Evolutionary conservation across 768 basidiomycete genomes (phyloP), one percentile per base, ranked within the genome.

Genomic region (Leccinellum luteum): DNA sequence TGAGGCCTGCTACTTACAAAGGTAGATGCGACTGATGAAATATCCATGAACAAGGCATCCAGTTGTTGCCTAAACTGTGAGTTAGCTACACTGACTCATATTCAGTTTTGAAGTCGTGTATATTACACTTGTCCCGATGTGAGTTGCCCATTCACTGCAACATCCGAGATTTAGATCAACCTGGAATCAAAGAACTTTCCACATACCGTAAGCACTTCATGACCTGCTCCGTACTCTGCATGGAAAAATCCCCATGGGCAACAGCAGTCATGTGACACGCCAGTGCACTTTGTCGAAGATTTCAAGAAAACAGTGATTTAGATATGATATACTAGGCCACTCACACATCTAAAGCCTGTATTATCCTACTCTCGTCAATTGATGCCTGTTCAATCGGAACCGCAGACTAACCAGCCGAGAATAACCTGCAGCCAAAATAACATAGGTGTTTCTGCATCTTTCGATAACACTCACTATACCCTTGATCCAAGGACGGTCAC

Each of bases 401-500:
- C 4, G 9, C 35, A 53, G n/a, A 58, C 67, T 50, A 19, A 69
- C 68, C 68, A 69, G 23, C 66, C 50, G 10, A 61, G 19, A 41
- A 59, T 15, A 17, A 71, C 57, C 68, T 69, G 31, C 23, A 23
- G 2, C 13, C 27, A n/a, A 23, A 17, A 15, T 38, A 58, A 31
- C 3, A 14, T 10, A 15, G 13, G 12, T 25, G 1, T 4, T 8
- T n/a, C 27, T 4, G 19, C 3, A 35, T 27, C 4, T 25, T 14
- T 8, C 30, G 6, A 28, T 15, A 43, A 51, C 12, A 52, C 68
- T 3, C 35, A 69, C 68, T 21, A 61, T 19, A 25, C 54, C 41
- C 53, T 69, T 69, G 44, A 64, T 45, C 68, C 68, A 69, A 52
- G 35, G 21, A 41, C 59, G 30, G 6, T 69, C 69, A 27, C 63